Base-by-base conservation (phyloP, 108 stramenopile species). In the Cyclotella baltica region DNA sequence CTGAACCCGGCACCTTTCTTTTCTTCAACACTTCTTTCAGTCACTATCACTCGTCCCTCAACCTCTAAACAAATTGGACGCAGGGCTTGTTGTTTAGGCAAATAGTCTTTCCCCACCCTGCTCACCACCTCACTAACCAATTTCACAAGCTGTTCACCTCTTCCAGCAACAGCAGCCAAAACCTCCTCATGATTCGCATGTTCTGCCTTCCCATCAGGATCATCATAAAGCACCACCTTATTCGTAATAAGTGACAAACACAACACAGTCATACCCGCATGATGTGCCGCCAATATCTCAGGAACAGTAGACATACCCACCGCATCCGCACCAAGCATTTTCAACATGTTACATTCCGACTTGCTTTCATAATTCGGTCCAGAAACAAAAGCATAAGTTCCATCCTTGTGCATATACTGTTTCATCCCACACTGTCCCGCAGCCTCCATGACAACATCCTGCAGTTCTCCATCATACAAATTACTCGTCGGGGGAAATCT, bases 301-400 rank as follows among this genome's bases (percentile, higher is more conserved):
- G 97, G 97, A 31, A 93, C 87, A 31, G 97, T 96, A 56, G 83
- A 86, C 95, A 96, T 96, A 2, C 95, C 97, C 10, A 96, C 95
- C 23, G 85, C 84, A 53, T 89, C 87, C 15, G 89, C 96, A 28
- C 97, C 96, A 4, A 88, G 66, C 68, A 84, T 62, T 27, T 89
- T 75, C 20, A 98, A 65, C 77, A 95, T 91, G 36, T 73, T 82
- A 37, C 91, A 91, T 78, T 98, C 97, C 9, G 88, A 83, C 59
- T 85, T 82, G 75, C 90, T 90, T 83, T 98, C 97, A 73, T 95
- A 98, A 83, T 94, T 90, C 19, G 97, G 97, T 47, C 97, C 97
- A 15, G 88, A 89, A 13, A 98, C 94, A 78, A 95, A 95, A 56
- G 91, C 92, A 78, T 98, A 98, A 15, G 90, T 89, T 36, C 95